phyloP scores from a whole-genome alignment of 1,284 basidiomycete species.

The Leccinum solheimii region DNA sequence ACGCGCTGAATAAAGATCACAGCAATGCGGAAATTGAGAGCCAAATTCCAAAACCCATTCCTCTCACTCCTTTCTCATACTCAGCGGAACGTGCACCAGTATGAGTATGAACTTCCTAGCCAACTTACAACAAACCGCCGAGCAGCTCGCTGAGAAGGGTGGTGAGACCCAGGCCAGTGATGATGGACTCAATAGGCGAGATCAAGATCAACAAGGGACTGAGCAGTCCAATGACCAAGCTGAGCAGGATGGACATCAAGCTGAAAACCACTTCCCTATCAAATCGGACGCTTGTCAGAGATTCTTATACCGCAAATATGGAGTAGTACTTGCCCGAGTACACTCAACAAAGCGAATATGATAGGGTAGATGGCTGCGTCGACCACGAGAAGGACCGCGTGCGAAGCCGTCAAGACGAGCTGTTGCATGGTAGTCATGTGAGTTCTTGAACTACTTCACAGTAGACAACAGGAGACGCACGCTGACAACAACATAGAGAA shows the following conservation, averaged over 20 bases:
- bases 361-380: slow-evolving; percentile 2
- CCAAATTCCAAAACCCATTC: background rate
- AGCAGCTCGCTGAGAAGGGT: slow-evolving; percentile 6
- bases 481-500: slow-evolving; percentile 6
- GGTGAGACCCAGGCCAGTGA: slow-evolving; percentile 11
- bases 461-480: slow-evolving; percentile 6
- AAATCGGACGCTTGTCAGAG: slow-evolving; percentile 1
- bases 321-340: slow-evolving; percentile 10
- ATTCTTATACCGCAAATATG: background rate
- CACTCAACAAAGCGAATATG: background rate
- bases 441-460: background rate
- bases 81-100: background rate
- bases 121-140: slow-evolving; percentile 7
- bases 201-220: slow-evolving; percentile 8
- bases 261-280: slow-evolving; percentile 8
- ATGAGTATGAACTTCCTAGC: background rate
- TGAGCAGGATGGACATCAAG: slow-evolving; percentile 4
- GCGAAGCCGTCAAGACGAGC: slow-evolving; percentile 12
- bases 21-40: background rate
- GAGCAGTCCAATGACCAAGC: slow-evolving; percentile 13
- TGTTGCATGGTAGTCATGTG: slow-evolving; percentile 1
- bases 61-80: background rate
- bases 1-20: background rate
- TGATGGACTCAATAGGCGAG: slow-evolving; percentile 11
- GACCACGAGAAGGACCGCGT: slow-evolving; percentile 11